phyloP scores from a whole-genome alignment of 2,329 filamentous ascomycete genomes.

The Chrysosporium queenslandicum region DNA sequence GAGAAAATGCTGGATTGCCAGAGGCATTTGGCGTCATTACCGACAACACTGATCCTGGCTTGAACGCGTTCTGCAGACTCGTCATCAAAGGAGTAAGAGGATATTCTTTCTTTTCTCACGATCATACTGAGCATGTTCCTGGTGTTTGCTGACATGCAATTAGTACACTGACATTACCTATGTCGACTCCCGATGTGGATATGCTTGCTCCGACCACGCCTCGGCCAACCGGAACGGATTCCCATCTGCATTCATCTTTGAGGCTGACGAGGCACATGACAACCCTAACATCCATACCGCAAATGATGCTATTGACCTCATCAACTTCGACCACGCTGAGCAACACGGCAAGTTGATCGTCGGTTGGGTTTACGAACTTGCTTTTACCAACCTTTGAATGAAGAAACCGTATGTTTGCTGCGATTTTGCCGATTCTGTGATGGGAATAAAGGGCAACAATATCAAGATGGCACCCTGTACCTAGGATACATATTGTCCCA shows the following conservation, averaged over 20 bases:
- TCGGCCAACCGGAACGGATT: constrained; percentile 5
- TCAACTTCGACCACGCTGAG: constrained; percentile 4
- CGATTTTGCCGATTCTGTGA: neutral
- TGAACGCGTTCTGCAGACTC: constrained; percentile 5
- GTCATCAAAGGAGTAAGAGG: constrained; percentile 10
- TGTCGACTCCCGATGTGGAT: constrained; percentile 5
- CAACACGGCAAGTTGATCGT: constrained; percentile 10
- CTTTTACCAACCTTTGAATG: constrained; percentile 1
- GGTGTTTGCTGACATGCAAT: neutral
- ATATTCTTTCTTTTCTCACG: neutral
- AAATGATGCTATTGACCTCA: neutral
- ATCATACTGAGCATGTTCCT: neutral
- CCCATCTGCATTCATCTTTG: constrained; percentile 7
- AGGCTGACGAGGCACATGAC: neutral
- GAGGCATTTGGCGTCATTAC: constrained; percentile 11
- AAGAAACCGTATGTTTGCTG: neutral
- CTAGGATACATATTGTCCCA: too few relatives aligned
- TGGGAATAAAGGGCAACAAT: neutral
- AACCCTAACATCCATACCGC: constrained; percentile 9
- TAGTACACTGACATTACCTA: constrained; percentile 10
- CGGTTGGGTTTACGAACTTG: constrained; percentile 11
- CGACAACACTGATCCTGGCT: neutral
- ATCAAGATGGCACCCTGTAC: neutral
- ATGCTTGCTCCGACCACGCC: constrained; percentile 11
- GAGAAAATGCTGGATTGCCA: constrained; percentile 2